Conservation (phyloP, 1,139 yeast species). For the Yamadazyma friedrichii region DNA sequence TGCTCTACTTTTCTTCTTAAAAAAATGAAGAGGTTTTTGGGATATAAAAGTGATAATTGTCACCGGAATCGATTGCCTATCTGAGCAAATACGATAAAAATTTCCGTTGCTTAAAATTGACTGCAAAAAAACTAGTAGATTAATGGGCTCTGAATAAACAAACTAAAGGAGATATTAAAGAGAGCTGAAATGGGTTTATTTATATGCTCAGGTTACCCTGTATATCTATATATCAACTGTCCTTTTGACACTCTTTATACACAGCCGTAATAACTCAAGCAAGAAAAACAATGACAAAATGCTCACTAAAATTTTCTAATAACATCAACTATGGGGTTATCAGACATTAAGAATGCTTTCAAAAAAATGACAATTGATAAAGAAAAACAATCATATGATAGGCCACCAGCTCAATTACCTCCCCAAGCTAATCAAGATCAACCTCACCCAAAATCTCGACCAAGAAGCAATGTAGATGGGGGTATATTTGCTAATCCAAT, state of each 20-base stretch:
- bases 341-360: slow-evolving; percentile 26
- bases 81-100: background rate
- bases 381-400: background rate
- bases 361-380: slow-evolving; percentile 16
- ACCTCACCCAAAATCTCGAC: background rate
- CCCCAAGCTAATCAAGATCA: background rate
- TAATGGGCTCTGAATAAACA: too few relatives aligned
- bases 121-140: too few relatives aligned
- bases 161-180: too few relatives aligned
- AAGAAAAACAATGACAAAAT: too few relatives aligned
- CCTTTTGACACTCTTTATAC: too few relatives aligned
- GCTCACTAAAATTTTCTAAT: too few relatives aligned
- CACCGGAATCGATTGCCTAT: background rate
- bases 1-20: too few relatives aligned
- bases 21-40: too few relatives aligned
- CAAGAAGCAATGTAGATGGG: background rate
- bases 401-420: slow-evolving; percentile 8
- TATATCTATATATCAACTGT: too few relatives aligned
- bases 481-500: slow-evolving; percentile 24
- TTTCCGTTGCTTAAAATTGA: background rate
- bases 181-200: background rate
- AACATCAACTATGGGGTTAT: slow-evolving; percentile 23
- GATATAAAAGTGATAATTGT: too few relatives aligned
- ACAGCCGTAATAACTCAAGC: too few relatives aligned
- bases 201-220: too few relatives aligned